These are phyloP conservation scores for Cucurbita pepo DNA, from an alignment of 306 rosid genomes.

Conservation along the genomic window DNA sequence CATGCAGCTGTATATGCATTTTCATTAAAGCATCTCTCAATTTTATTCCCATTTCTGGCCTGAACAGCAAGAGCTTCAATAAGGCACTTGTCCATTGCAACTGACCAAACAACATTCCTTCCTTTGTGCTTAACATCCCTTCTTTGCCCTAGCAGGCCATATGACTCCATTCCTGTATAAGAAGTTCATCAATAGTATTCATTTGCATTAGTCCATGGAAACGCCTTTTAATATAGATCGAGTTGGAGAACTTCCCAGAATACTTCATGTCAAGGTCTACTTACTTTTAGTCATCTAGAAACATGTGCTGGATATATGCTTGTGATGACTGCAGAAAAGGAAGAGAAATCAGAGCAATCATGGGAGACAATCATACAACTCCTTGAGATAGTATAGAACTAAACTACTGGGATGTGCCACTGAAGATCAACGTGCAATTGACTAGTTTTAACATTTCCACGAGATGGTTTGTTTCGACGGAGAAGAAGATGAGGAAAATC, in stretches of 20 bases:
- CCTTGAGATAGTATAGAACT: neutral
- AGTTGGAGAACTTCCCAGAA: neutral
- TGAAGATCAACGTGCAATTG: neutral
- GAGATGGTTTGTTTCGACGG: neutral
- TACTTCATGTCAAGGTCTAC: neutral
- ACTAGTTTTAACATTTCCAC: neutral
- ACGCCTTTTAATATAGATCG: neutral
- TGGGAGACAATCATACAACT: neutral
- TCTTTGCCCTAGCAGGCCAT: conserved; percentile 45
- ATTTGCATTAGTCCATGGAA: neutral
- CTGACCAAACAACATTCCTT: conserved; percentile 79
- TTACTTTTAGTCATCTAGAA: conserved; percentile 3
- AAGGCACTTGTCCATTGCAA: conserved; percentile 66
- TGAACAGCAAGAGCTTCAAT: conserved; percentile 61
- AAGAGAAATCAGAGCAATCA: neutral
- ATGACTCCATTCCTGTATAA: conserved; percentile 48
- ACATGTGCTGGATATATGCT: neutral
- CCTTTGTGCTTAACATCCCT: conserved; percentile 59
- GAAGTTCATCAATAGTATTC: neutral
- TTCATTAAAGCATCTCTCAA: conserved; percentile 70
- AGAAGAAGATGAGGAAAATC: neutral
- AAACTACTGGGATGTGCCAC: neutral
- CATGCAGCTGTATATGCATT: conserved; percentile 75
- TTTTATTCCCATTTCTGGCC: conserved; percentile 61
- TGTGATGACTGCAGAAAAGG: neutral